phyloP scores from a whole-genome alignment of 371 early-diverging fungal genomes.

The Scutellospora calospora region DNA sequence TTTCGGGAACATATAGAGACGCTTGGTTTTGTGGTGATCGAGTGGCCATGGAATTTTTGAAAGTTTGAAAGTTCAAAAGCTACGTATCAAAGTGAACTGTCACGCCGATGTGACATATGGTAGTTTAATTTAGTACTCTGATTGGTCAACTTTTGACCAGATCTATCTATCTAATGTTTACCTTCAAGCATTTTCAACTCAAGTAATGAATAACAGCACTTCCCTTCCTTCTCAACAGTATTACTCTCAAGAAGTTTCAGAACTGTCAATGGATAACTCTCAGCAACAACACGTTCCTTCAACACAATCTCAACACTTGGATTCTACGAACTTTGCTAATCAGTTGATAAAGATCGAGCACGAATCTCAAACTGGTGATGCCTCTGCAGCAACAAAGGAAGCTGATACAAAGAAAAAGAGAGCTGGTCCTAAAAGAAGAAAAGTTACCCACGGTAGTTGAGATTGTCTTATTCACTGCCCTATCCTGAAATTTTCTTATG shows the following conservation, averaged over 20 bases:
- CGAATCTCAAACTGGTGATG: conserved; percentile 35
- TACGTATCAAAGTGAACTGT: background rate
- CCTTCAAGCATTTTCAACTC: background rate
- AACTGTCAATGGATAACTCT: background rate
- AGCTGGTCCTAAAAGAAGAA: conserved; percentile 73
- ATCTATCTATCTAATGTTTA: background rate
- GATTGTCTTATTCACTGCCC: background rate
- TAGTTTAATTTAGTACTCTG: background rate
- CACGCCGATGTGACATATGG: too few species aligned
- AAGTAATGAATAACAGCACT: background rate
- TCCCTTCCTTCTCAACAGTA: conserved; percentile 5
- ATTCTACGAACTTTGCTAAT: background rate
- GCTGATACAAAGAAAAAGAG: conserved; percentile 67
- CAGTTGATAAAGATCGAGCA: background rate
- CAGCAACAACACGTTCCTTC: conserved; percentile 1
- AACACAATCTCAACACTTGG: background rate
- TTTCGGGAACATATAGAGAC: conserved; percentile 60
- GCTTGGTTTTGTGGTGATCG: conserved; percentile 17
- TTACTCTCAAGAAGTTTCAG: background rate
- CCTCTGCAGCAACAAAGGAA: conserved; percentile 49
- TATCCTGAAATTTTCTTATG: background rate
- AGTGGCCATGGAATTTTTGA: background rate
- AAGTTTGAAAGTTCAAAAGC: background rate
- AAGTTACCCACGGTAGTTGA: conserved; percentile 72
- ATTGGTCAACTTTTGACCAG: background rate